Evolutionary conservation across 305 asterid genomes (phyloP).

Genomic region (Fraxinus velutina): DNA sequence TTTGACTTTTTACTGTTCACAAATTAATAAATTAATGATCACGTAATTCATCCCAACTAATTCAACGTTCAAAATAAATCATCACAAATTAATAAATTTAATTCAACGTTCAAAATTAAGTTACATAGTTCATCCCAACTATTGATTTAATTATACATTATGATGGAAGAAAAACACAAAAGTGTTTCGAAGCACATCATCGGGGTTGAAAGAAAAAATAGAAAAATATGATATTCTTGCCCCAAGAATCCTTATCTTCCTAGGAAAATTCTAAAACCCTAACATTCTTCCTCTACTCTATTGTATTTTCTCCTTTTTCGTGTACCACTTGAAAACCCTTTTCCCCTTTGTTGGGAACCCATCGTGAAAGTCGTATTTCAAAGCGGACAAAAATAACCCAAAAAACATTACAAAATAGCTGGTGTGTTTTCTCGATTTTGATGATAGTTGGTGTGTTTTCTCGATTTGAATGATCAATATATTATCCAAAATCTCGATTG

Average conservation of each 20-base stretch:
- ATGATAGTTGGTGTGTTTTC: too few species aligned
- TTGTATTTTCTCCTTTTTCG: neutral
- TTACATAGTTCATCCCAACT: neutral
- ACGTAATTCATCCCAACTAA: neutral
- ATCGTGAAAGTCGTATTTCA: neutral
- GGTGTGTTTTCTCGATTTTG: too few species aligned
- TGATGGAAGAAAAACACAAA: neutral
- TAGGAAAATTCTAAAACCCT: neutral
- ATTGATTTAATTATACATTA: too few species aligned
- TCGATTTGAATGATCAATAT: neutral
- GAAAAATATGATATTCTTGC: neutral
- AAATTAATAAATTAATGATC: neutral
- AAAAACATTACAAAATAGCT: too few species aligned
- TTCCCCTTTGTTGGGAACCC: neutral
- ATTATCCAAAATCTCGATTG: neutral
- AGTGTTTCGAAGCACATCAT: neutral
- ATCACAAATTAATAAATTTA: too few species aligned
- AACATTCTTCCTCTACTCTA: neutral
- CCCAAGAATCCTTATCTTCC: neutral
- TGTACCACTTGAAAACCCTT: neutral
- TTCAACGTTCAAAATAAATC: too few species aligned
- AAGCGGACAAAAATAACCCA: neutral
- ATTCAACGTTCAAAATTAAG: neutral
- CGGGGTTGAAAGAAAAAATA: neutral
- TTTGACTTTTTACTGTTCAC: neutral